phyloP scores from a whole-genome alignment of 441 rosid species.

The Geranium incanum region DNA sequence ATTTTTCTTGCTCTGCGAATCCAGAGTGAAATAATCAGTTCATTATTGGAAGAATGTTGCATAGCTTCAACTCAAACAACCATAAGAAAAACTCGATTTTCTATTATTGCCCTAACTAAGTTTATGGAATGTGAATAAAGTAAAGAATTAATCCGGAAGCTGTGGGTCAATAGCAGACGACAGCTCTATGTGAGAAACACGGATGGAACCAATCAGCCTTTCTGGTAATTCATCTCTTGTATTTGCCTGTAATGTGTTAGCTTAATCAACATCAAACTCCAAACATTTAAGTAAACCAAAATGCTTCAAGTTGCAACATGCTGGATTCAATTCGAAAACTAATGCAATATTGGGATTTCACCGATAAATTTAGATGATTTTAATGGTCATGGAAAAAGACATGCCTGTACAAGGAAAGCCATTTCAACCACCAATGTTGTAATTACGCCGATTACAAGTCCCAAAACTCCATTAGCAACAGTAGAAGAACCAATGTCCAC shows the following conservation, averaged over 20 bases:
- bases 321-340: too few relatives aligned
- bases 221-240: conserved; percentile 82
- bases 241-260: conserved; percentile 44
- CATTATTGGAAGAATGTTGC: too few relatives aligned
- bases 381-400: neutral
- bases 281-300: too few relatives aligned
- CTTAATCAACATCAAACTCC: too few relatives aligned
- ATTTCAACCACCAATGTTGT: conserved; percentile 91
- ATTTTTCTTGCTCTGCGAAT: too few relatives aligned
- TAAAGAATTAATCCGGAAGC: conserved; percentile 32
- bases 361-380: too few relatives aligned
- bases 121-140: neutral
- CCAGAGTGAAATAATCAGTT: too few relatives aligned
- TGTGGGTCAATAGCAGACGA: conserved; percentile 78
- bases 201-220: conserved; percentile 76
- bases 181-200: conserved; percentile 84
- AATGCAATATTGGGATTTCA: too few relatives aligned
- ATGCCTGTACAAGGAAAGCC: conserved; percentile 99
- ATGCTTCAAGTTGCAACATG: too few relatives aligned
- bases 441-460: conserved; percentile 90
- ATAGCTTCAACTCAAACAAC: too few relatives aligned
- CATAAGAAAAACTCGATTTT: too few relatives aligned
- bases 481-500: conserved; percentile 98
- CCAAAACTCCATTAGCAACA: conserved; percentile 96
- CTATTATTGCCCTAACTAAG: too few relatives aligned